These are phyloP conservation scores for Salvia miltiorrhiza DNA, from an alignment of 257 asterid genomes.

Conservation along the genomic window DNA sequence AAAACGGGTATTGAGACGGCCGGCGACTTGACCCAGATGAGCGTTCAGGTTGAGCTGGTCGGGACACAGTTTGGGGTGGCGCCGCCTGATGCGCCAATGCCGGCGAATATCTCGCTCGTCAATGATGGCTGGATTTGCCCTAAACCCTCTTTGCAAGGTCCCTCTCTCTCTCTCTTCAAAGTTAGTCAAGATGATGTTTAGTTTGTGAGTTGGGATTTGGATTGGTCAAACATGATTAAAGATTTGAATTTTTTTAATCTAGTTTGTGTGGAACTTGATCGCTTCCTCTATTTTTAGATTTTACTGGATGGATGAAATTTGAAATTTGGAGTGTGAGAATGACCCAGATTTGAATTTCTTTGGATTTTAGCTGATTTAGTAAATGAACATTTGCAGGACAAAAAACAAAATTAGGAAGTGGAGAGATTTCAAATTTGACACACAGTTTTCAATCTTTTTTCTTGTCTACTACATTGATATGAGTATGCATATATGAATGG, in stretches of 20 bases:
- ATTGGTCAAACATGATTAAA: neutral
- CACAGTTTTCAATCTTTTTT: neutral
- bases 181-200: neutral
- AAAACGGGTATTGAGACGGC: conserved; percentile 88
- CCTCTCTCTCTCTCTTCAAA: neutral
- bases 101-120: conserved; percentile 54
- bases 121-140: conserved; percentile 88
- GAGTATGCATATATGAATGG: neutral
- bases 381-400: neutral
- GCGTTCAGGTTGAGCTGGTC: conserved; percentile 45
- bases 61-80: conserved; percentile 94
- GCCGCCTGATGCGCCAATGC: conserved; percentile 58
- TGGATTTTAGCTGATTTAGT: neutral
- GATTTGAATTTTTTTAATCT: neutral
- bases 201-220: neutral
- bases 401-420: neutral
- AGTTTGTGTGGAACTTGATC: neutral
- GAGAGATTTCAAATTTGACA: neutral
- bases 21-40: conserved; percentile 81
- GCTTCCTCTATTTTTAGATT: neutral
- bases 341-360: neutral
- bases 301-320: neutral
- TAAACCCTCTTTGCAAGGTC: conserved; percentile 59
- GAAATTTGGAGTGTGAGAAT: neutral
- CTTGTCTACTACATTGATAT: neutral